These are phyloP conservation scores for Kodamaea sagamina DNA, from an alignment of 805 yeast genomes.

Conservation along the genomic window DNA sequence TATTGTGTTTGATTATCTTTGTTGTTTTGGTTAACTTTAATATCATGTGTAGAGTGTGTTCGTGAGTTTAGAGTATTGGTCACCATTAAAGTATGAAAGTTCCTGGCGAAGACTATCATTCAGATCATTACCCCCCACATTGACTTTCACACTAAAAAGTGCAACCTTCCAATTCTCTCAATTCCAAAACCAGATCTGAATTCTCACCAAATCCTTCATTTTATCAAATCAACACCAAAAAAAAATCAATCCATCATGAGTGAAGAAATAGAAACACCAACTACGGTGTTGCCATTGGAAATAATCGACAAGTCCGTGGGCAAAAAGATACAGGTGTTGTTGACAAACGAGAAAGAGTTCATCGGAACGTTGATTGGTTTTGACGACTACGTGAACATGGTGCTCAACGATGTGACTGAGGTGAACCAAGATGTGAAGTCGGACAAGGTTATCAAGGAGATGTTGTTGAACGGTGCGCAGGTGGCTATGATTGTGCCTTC, in stretches of 20 bases:
- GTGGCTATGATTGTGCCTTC: conserved; percentile 57
- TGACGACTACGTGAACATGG: conserved; percentile 93
- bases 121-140: too few species aligned
- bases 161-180: too few species aligned
- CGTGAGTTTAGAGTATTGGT: too few species aligned
- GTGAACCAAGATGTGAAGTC: conserved; percentile 45
- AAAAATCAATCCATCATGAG: conserved; percentile 11
- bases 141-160: too few species aligned
- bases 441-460: conserved; percentile 51
- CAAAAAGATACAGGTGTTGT: conserved; percentile 69
- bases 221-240: background rate
- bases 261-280: conserved; percentile 12
- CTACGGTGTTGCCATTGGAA: conserved; percentile 66
- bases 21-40: too few species aligned
- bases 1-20: too few species aligned
- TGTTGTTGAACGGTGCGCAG: conserved; percentile 71
- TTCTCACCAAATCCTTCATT: background rate
- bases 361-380: conserved; percentile 89
- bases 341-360: conserved; percentile 69
- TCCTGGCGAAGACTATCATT: too few species aligned
- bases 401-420: conserved; percentile 78
- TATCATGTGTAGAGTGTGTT: too few species aligned
- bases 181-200: too few species aligned
- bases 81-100: too few species aligned
- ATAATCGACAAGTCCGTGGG: conserved; percentile 87